phyloP scores from a whole-genome alignment of 441 rosid genomes.

The Syzygium malaccense region DNA sequence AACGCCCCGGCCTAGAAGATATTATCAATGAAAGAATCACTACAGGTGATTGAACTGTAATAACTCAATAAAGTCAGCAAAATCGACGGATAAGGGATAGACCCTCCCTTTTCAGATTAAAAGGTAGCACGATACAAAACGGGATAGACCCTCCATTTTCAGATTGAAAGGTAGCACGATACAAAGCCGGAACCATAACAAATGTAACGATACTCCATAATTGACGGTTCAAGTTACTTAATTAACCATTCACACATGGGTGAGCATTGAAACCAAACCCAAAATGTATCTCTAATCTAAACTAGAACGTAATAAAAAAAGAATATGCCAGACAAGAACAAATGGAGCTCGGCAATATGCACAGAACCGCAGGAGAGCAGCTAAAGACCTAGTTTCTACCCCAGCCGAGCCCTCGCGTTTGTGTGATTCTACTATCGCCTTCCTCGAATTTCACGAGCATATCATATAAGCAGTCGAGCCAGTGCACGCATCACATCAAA shows the following conservation, averaged over 20 bases:
- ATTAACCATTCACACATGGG: neutral
- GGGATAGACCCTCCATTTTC: neutral
- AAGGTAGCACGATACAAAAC: too few relatives aligned
- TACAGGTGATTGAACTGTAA: neutral
- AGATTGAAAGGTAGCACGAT: neutral
- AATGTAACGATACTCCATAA: neutral
- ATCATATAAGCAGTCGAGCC: neutral
- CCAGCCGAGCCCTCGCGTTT: neutral
- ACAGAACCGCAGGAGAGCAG: neutral
- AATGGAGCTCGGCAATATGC: neutral
- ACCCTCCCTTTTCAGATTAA: neutral
- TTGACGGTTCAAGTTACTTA: neutral
- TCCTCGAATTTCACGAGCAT: neutral
- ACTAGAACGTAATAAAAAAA: neutral
- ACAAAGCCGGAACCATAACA: neutral
- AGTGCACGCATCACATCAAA: neutral
- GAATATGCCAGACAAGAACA: neutral
- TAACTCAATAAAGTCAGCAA: neutral
- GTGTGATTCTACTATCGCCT: neutral
- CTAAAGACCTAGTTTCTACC: neutral
- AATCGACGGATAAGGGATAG: neutral
- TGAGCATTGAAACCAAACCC: neutral
- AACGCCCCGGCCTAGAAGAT: neutral
- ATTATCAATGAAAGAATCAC: neutral
- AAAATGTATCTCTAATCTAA: neutral